phyloP scores from a whole-genome alignment of 2,329 filamentous ascomycete species.

The Cordyceps tenuipes region DNA sequence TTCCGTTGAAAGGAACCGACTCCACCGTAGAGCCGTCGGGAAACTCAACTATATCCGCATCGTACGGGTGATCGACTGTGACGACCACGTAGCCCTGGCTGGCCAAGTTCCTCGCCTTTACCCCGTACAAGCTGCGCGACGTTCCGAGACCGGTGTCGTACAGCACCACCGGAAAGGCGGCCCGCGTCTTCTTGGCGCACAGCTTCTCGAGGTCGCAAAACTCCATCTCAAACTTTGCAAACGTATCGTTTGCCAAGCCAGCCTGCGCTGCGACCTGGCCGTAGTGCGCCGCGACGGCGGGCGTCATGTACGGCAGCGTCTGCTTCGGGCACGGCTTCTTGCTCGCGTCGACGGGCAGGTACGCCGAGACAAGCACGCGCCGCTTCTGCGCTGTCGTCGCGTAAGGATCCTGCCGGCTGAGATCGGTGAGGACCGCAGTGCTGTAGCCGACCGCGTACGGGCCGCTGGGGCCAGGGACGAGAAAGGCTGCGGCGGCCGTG shows the following conservation, averaged over 20 bases:
- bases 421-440: slow-evolving; percentile 22
- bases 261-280: slow-evolving; percentile 18
- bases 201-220: slow-evolving; percentile 18
- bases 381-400: slow-evolving; percentile 19
- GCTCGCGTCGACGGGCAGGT: slow-evolving; percentile 21
- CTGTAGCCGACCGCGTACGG: slow-evolving; percentile 22
- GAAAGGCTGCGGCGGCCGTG: slow-evolving; percentile 16
- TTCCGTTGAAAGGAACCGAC: slow-evolving; percentile 16
- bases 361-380: slow-evolving; percentile 23
- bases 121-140: slow-evolving; percentile 31
- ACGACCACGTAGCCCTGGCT: slow-evolving; percentile 36
- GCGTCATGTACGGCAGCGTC: slow-evolving; percentile 26
- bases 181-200: background rate
- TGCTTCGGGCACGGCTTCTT: slow-evolving; percentile 15
- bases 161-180: slow-evolving; percentile 24
- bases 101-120: slow-evolving; percentile 32
- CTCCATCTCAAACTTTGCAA: slow-evolving; percentile 20
- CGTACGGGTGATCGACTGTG: slow-evolving; percentile 38
- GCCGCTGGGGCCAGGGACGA: slow-evolving; percentile 22
- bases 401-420: slow-evolving; percentile 24
- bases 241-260: slow-evolving; percentile 25
- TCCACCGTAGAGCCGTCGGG: slow-evolving; percentile 26
- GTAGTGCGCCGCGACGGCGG: slow-evolving; percentile 22
- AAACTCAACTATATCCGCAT: slow-evolving; percentile 33
- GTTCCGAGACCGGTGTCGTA: slow-evolving; percentile 34